These are phyloP conservation scores for Carex kokanica DNA, from an alignment of 176 grass and related monocot genomes.

Conservation along the genomic window DNA sequence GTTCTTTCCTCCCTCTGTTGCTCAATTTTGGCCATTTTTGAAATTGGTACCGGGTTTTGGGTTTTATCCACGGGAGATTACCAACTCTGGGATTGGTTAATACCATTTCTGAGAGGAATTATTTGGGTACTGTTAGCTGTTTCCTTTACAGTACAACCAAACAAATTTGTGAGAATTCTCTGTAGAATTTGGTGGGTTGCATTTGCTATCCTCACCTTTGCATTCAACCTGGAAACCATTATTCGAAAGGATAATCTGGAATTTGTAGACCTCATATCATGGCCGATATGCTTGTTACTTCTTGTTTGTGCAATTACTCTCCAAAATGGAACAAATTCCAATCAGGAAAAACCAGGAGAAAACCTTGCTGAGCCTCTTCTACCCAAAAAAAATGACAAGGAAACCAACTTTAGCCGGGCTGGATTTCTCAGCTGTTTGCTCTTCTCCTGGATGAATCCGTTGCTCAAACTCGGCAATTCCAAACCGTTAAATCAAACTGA, in stretches of 20 bases:
- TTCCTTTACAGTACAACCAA: constrained; percentile 40
- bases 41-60: constrained; percentile 25
- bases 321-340: neutral
- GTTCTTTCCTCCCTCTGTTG: constrained; percentile 27
- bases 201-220: constrained; percentile 37
- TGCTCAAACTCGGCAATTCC: constrained; percentile 56
- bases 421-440: constrained; percentile 49
- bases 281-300: constrained; percentile 34
- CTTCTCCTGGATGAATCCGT: constrained; percentile 65
- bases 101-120: constrained; percentile 30
- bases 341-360: neutral
- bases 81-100: constrained; percentile 1
- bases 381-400: neutral
- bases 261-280: constrained; percentile 44
- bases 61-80: neutral
- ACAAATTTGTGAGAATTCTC: constrained; percentile 20
- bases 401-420: constrained; percentile 36
- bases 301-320: constrained; percentile 31
- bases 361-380: constrained; percentile 37
- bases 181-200: constrained; percentile 46
- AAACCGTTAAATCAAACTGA: constrained; percentile 52
- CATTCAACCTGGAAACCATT: constrained; percentile 36
- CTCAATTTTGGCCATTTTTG: constrained; percentile 32
- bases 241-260: constrained; percentile 2
- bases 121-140: constrained; percentile 43